phyloP scores from a whole-genome alignment of 306 rosid genomes.

The Inga leiocalycina region DNA sequence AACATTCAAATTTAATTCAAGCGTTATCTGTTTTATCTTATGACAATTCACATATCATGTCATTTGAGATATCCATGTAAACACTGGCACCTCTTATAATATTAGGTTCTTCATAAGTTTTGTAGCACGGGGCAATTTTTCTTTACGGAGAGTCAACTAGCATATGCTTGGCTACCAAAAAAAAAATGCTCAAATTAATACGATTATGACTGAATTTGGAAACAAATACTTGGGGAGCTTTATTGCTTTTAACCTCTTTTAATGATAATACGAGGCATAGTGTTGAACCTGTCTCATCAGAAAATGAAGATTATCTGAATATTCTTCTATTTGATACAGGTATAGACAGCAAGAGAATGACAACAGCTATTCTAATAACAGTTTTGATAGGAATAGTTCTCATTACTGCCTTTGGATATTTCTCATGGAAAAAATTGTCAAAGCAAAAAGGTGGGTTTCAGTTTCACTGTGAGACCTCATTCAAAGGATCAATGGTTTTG shows the following conservation, averaged over 20 bases:
- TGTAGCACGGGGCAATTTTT: not conserved
- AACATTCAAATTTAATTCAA: not conserved
- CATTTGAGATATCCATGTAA: not conserved
- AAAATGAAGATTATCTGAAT: not conserved
- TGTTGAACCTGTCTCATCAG: not conserved
- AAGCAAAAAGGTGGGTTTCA: conserved; percentile 5
- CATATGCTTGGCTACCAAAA: not conserved
- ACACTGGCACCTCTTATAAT: not conserved
- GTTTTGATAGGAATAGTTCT: conserved; percentile 20
- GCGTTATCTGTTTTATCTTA: not conserved
- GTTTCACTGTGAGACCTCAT: not conserved
- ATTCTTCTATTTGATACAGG: not conserved
- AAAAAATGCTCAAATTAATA: too few species aligned
- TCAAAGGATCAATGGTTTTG: not conserved
- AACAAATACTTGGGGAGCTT: too few species aligned
- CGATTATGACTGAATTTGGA: too few species aligned
- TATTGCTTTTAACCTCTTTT: not conserved
- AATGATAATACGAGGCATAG: not conserved
- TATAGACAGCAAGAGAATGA: not conserved
- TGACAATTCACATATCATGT: not conserved
- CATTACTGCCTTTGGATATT: not conserved
- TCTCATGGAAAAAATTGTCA: conserved; percentile 26
- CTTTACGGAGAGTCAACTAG: not conserved
- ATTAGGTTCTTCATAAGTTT: not conserved
- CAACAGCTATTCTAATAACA: not conserved